Evolutionary conservation across 2,329 filamentous ascomycete species (phyloP), one percentile per base, ranked within the genome.

Genomic region (Trichoderma pleuroti): DNA sequence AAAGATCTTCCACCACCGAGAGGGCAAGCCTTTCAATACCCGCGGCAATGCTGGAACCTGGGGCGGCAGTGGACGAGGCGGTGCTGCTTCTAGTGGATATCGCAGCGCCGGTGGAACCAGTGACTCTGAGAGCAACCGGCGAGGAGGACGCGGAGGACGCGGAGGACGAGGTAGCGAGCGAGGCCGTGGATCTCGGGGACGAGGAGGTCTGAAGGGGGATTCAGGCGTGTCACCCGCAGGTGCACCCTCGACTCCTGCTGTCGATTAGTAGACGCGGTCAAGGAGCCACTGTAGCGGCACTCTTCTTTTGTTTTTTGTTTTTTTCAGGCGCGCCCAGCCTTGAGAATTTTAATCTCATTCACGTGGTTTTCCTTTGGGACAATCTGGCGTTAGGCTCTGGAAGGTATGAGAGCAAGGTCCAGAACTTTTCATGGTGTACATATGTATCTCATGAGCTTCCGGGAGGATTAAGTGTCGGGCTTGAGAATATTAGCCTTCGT

Each of bases 101-200:
- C 91, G 93, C 75, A 97, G 93, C 77, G 92, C 92, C 69, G 92
- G 81, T 65, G 93, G 93, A 71, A 94, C 93, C 72, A 91, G 90
- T 77, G 91, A 89, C 74, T 88, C 87, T 42, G 88, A 89, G 76
- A 87, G 86, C 71, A 87, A 85, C 71, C 83, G 86, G 72, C 85
- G 87, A 12, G 85, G 84, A 65, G 85, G 85, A 26, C 86, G 88
- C 60, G 88, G 88, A 18, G 84, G 83, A 36, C 83, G 87, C 14
- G 86, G 87, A 59, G 85, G 87, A 42, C 87, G 90, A 60, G 87
- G 89, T 61, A 84, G 85, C 72, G 85, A 89, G 68, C 85, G 89
- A 49, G 85, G 88, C 34, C 82, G 87, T 64, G 85, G 88, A 36
- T 85, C 86, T 12, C 84, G 87, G 65, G 86, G 87, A 49, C 81